phyloP scores from a whole-genome alignment of 78 protist species.

The Chrysochromulina parva region DNA sequence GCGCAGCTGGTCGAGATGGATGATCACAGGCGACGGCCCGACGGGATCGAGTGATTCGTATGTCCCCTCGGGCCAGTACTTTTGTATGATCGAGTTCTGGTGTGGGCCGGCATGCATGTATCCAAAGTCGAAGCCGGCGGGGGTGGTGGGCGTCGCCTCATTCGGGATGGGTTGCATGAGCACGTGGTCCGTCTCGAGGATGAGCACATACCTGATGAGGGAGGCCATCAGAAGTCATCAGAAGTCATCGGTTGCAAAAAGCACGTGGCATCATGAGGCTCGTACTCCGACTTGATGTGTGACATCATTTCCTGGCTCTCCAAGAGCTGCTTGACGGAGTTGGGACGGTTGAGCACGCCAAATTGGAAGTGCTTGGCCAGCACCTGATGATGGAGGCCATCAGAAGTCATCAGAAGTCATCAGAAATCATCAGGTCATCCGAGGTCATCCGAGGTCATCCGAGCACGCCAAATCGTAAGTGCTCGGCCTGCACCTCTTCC shows the following conservation, averaged over 20 bases:
- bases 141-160: background rate
- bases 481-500: too few species aligned
- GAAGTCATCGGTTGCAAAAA: too few species aligned
- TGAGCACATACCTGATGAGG: too few species aligned
- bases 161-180: slow-evolving; percentile 7
- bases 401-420: too few species aligned
- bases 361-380: too few species aligned
- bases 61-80: background rate
- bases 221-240: too few species aligned
- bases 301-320: background rate
- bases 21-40: slow-evolving; percentile 5
- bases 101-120: background rate
- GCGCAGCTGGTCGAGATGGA: background rate
- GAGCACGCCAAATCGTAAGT: background rate
- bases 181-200: slow-evolving; percentile 25
- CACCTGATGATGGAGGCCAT: too few species aligned
- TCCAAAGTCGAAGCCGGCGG: background rate
- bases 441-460: too few species aligned
- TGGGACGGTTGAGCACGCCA: background rate
- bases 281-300: background rate
- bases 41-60: background rate
- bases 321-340: background rate
- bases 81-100: background rate
- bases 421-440: too few species aligned
- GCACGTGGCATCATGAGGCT: too few species aligned